Conservation (phyloP, 192 early-diverging fungal genomes). For the Chytriomyces confervae region DNA sequence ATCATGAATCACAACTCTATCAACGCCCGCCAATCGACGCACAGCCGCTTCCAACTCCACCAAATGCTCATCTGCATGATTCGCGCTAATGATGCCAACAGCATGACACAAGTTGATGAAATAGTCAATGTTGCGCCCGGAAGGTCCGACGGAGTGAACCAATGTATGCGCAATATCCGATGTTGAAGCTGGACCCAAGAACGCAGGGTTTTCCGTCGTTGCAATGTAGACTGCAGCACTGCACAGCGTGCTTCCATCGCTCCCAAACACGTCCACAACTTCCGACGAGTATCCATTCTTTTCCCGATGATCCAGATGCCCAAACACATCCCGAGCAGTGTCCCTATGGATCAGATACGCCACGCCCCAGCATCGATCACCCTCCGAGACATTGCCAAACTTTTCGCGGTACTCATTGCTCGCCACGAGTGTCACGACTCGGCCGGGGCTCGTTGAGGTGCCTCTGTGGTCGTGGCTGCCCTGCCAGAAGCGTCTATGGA, state of each 20-base stretch:
- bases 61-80: constrained; percentile 6
- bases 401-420: constrained; percentile 65
- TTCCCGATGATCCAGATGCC: constrained; percentile 86
- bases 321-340: constrained; percentile 68
- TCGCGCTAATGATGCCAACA: not conserved
- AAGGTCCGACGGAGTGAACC: constrained; percentile 59
- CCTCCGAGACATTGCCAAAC: constrained; percentile 11
- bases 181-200: constrained; percentile 70
- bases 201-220: constrained; percentile 75
- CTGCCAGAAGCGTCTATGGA: constrained; percentile 81
- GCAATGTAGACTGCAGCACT: constrained; percentile 72
- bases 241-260: constrained; percentile 3
- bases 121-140: constrained; percentile 46
- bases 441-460: constrained; percentile 73
- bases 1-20: constrained; percentile 3
- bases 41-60: not conserved
- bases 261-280: constrained; percentile 69
- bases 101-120: constrained; percentile 13
- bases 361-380: constrained; percentile 38
- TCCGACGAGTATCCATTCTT: constrained; percentile 83
- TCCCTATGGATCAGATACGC: constrained; percentile 76
- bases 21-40: not conserved
- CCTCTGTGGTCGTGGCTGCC: constrained; percentile 87
- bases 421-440: constrained; percentile 85
- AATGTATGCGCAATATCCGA: constrained; percentile 72